Percentiles rank a stretch among this genome's conserved stretches.
These are phyloP conservation scores for Lipomyces kockii DNA, from an alignment of 805 yeast species.

Conservation along the genomic window DNA sequence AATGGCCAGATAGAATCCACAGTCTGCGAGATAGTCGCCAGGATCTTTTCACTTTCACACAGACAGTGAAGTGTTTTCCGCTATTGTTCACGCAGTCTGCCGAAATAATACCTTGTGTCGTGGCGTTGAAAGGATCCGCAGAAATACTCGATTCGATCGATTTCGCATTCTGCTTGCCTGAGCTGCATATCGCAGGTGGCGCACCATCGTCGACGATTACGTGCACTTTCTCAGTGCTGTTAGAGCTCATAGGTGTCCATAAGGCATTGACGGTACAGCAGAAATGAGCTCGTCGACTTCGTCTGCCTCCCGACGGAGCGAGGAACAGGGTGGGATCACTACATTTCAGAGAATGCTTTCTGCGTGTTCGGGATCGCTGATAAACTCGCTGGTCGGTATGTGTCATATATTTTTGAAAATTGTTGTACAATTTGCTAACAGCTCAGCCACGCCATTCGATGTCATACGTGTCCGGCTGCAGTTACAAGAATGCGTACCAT, in stretches of 20 bases:
- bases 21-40: too few species aligned
- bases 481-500: slow-evolving; percentile 64
- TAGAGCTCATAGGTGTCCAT: neutral
- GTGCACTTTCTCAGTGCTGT: too few species aligned
- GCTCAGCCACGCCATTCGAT: slow-evolving; percentile 50
- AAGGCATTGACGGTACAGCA: neutral
- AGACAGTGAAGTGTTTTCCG: neutral
- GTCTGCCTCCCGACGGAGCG: neutral
- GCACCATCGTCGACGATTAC: neutral
- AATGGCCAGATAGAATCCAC: too few species aligned
- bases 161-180: neutral
- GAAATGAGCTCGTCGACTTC: neutral
- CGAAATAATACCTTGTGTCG: neutral
- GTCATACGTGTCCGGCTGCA: slow-evolving; percentile 52
- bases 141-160: neutral
- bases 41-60: neutral
- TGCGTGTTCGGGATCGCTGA: slow-evolving; percentile 51
- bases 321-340: slow-evolving; percentile 5
- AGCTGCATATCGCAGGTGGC: neutral
- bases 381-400: slow-evolving; percentile 48
- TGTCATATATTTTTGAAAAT: neutral
- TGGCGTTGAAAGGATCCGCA: neutral
- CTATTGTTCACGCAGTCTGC: neutral
- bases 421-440: slow-evolving; percentile 9
- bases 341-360: slow-evolving; percentile 44